phyloP scores from a whole-genome alignment of 1,139 yeast genomes.

The Blastobotrys arbuscula region DNA sequence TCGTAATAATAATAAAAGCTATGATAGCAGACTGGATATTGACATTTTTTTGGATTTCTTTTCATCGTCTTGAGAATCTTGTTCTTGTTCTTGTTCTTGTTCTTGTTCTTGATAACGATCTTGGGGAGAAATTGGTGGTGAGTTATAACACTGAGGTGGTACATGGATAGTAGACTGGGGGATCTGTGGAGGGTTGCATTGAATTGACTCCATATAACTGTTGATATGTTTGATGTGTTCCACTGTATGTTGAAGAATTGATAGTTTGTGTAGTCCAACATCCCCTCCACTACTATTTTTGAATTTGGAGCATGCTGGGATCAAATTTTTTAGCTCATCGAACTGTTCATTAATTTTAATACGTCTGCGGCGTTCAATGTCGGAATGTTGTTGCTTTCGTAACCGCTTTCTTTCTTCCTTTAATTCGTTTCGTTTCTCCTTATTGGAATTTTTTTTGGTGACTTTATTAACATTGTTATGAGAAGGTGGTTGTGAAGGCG shows the following conservation, averaged over 20 bases:
- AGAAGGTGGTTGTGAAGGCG: not conserved
- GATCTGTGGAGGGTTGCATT: slow-evolving; percentile 5
- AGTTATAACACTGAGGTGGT: slow-evolving; percentile 11
- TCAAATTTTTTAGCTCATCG: slow-evolving; percentile 68
- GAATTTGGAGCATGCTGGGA: slow-evolving; percentile 66
- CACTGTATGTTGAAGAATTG: slow-evolving; percentile 73
- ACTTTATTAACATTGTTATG: not conserved
- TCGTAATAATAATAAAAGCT: too few relatives aligned
- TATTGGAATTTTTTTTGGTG: not conserved
- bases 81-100: not conserved
- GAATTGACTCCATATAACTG: slow-evolving; percentile 20
- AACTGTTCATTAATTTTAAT: slow-evolving; percentile 77
- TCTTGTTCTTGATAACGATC: not conserved
- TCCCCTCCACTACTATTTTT: slow-evolving; percentile 33
- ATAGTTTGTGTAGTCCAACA: slow-evolving; percentile 74
- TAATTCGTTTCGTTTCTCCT: not conserved
- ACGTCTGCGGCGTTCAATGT: slow-evolving; percentile 74
- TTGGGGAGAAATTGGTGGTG: slow-evolving; percentile 11
- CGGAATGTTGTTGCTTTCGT: slow-evolving; percentile 61
- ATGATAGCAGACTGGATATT: slow-evolving; percentile 9
- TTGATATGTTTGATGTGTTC: slow-evolving; percentile 72
- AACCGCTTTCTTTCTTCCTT: slow-evolving; percentile 32
- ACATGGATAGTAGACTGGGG: slow-evolving; percentile 6
- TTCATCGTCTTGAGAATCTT: not conserved
- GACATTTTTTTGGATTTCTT: slow-evolving; percentile 2